Evolutionary conservation across 768 basidiomycete genomes (phyloP).

Genomic region (Lactarius tabidus): DNA sequence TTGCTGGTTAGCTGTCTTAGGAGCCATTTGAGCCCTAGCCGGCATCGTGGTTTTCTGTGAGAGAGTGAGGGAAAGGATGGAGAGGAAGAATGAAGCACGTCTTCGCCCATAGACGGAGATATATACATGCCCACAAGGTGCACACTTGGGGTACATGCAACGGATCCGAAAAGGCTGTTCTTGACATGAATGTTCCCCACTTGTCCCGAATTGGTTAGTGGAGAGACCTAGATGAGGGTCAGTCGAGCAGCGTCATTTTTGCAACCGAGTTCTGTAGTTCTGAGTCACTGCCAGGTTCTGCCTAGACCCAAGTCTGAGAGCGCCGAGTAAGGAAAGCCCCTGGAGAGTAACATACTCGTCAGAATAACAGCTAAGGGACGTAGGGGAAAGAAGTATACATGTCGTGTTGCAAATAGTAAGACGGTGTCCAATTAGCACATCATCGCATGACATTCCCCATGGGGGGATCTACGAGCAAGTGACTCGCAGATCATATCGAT

Average conservation of each 20-base stretch:
- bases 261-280: background rate
- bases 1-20: background rate
- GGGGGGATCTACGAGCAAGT: background rate
- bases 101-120: background rate
- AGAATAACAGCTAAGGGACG: background rate
- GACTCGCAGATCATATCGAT: background rate
- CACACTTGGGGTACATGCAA: background rate
- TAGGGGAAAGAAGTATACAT: background rate
- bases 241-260: background rate
- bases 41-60: background rate
- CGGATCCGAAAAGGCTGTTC: constrained; percentile 14
- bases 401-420: background rate
- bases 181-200: background rate
- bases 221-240: background rate
- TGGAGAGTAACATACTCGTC: background rate
- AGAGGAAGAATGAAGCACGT: background rate
- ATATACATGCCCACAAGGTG: constrained; percentile 4
- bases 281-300: background rate
- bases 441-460: background rate
- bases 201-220: constrained; percentile 6
- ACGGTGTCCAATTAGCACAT: background rate
- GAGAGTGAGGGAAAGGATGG: background rate
- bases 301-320: background rate
- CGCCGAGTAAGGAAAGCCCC: constrained; percentile 12
- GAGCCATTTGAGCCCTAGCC: constrained; percentile 1